Evolutionary conservation across 306 rosid species (phyloP).

Genomic region (Oxytropis ochrocephala): DNA sequence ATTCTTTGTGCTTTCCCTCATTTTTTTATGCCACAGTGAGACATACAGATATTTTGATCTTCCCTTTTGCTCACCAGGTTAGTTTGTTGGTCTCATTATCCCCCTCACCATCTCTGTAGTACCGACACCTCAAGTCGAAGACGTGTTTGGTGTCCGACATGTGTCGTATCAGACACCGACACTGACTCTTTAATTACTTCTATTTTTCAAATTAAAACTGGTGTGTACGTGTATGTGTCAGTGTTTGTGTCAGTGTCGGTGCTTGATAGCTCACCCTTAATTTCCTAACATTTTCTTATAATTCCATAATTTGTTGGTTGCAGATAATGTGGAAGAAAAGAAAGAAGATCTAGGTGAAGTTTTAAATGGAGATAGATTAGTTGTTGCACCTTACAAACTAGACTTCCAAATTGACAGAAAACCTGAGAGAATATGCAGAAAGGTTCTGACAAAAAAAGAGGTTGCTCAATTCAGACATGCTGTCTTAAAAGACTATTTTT

Average conservation of each 20-base stretch:
- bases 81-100: slow-evolving; percentile 9
- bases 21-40: slow-evolving; percentile 31
- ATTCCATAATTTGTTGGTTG: slow-evolving; percentile 10
- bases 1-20: neutral
- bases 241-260: too few relatives aligned
- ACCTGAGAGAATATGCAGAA: slow-evolving; percentile 33
- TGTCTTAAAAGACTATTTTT: slow-evolving; percentile 45
- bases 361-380: slow-evolving; percentile 44
- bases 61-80: slow-evolving; percentile 50
- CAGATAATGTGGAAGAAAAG: slow-evolving; percentile 43
- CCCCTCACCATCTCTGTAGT: neutral
- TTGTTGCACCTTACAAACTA: slow-evolving; percentile 38
- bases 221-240: too few relatives aligned
- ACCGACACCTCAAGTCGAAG: too few relatives aligned
- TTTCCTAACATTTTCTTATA: neutral
- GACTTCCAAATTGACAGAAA: slow-evolving; percentile 29
- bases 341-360: slow-evolving; percentile 50
- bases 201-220: too few relatives aligned
- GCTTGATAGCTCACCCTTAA: neutral
- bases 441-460: slow-evolving; percentile 29
- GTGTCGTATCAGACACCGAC: too few relatives aligned
- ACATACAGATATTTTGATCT: slow-evolving; percentile 47
- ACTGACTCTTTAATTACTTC: too few relatives aligned
- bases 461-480: slow-evolving; percentile 36
- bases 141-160: too few relatives aligned